Evolutionary conservation across 2,329 filamentous ascomycete genomes (phyloP).

Genomic region (Macrophomina pseudophaseolina): DNA sequence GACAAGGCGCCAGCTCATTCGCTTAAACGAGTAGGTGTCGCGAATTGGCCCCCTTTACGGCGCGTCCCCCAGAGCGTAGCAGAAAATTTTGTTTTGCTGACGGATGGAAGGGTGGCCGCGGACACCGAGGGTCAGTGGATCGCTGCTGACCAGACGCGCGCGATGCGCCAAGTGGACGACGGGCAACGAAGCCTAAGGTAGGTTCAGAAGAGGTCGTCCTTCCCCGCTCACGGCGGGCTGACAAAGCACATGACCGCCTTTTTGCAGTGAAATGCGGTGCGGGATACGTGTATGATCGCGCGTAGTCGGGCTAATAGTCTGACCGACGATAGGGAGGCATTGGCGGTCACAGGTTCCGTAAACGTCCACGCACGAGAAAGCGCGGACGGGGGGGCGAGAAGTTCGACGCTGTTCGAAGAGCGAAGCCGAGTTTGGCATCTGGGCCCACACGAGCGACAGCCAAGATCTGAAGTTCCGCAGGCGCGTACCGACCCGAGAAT

Average conservation of each 20-base stretch:
- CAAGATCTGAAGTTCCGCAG: slow-evolving; percentile 21
- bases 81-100: neutral
- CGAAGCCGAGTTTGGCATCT: neutral
- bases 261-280: slow-evolving; percentile 1
- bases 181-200: neutral
- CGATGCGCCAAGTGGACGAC: too few species aligned
- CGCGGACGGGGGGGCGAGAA: slow-evolving; percentile 2
- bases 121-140: too few species aligned
- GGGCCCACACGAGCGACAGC: slow-evolving; percentile 13
- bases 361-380: slow-evolving; percentile 1
- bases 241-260: slow-evolving; percentile 14
- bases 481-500: slow-evolving; percentile 19
- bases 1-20: slow-evolving; percentile 14
- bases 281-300: neutral
- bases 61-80: neutral
- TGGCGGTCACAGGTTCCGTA: slow-evolving; percentile 1
- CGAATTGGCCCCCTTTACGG: slow-evolving; percentile 7
- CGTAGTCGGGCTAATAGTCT: neutral
- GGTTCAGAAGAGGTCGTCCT: neutral
- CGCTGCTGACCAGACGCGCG: too few species aligned
- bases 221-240: neutral
- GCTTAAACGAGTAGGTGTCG: slow-evolving; percentile 14
- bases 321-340: slow-evolving; percentile 7
- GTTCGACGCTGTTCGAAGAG: slow-evolving; percentile 16
- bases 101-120: neutral